Percentiles rank a stretch among this genome's conserved stretches.
phyloP scores from a whole-genome alignment of 1,284 basidiomycete genomes.

The Cutaneotrichosporon arboriforme region DNA sequence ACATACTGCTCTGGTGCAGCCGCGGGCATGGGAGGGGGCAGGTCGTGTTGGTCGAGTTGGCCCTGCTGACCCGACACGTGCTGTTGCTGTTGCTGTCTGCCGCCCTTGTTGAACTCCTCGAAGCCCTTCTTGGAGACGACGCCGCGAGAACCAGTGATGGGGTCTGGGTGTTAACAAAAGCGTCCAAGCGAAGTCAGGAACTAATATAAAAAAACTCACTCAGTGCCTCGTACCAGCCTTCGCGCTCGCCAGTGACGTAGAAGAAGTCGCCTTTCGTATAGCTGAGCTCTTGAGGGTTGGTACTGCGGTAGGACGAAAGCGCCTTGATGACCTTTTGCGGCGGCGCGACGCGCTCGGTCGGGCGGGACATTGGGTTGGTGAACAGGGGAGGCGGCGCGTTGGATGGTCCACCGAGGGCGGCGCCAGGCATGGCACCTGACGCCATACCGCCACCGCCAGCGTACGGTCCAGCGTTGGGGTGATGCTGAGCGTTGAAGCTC shows the following conservation, averaged over 20 bases:
- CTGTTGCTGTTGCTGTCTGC: conserved; percentile 13
- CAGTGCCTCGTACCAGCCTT: conserved; percentile 73
- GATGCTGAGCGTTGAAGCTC: not conserved
- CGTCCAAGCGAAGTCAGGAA: not conserved
- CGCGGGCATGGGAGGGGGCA: not conserved
- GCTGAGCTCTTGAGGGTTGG: conserved; percentile 77
- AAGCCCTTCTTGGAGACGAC: conserved; percentile 80
- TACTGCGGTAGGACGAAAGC: conserved; percentile 61
- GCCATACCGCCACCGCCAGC: not conserved
- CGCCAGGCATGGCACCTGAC: not conserved
- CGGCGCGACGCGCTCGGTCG: conserved; percentile 64
- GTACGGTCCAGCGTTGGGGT: conserved; percentile 12
- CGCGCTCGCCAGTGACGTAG: conserved; percentile 75
- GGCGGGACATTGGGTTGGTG: conserved; percentile 60
- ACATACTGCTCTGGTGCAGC: not conserved
- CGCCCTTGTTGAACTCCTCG: conserved; percentile 78
- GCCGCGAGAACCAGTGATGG: conserved; percentile 82
- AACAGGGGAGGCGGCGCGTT: conserved; percentile 14
- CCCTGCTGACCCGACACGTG: no score
- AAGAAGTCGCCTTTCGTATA: conserved; percentile 97
- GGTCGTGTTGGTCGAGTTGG: not conserved
- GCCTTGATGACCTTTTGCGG: conserved; percentile 96
- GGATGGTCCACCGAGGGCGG: conserved; percentile 5
- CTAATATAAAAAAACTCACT: conserved; percentile 46
- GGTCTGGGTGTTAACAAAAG: conserved; percentile 57